Conservation (phyloP, 768 basidiomycete species). For the Terana coerulea region DNA sequence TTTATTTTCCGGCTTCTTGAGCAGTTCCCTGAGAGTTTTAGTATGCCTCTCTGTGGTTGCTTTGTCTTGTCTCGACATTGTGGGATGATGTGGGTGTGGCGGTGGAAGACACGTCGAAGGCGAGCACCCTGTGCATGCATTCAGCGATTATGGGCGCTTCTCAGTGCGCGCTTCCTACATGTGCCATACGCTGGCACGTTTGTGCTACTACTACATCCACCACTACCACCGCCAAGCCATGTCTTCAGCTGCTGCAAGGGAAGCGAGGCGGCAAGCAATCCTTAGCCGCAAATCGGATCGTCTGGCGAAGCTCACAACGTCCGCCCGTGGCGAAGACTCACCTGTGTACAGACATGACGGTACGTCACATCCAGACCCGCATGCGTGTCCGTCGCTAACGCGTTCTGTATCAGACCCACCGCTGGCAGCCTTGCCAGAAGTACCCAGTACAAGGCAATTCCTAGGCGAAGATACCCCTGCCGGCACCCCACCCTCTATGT, state of each 20-base stretch:
- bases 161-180: background rate
- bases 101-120: constrained; percentile 18
- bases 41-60: constrained; percentile 79
- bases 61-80: constrained; percentile 65
- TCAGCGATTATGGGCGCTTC: too few relatives aligned
- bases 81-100: constrained; percentile 7
- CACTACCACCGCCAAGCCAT: constrained; percentile 18
- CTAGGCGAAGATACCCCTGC: constrained; percentile 35
- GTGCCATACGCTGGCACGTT: constrained; percentile 1
- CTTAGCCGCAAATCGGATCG: constrained; percentile 68
- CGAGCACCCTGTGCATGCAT: constrained; percentile 9
- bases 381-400: background rate
- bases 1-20: constrained; percentile 90
- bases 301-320: constrained; percentile 75
- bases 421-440: constrained; percentile 29
- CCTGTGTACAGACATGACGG: constrained; percentile 52
- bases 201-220: background rate
- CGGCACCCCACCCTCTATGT: constrained; percentile 22
- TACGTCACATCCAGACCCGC: constrained; percentile 22
- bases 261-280: constrained; percentile 76
- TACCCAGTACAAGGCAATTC: constrained; percentile 30
- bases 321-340: constrained; percentile 67
- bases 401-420: constrained; percentile 34
- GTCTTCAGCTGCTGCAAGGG: constrained; percentile 57
- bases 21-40: constrained; percentile 75